Conservation (phyloP, 2,329 filamentous ascomycete species). For the Cordyceps cateniannulata region DNA sequence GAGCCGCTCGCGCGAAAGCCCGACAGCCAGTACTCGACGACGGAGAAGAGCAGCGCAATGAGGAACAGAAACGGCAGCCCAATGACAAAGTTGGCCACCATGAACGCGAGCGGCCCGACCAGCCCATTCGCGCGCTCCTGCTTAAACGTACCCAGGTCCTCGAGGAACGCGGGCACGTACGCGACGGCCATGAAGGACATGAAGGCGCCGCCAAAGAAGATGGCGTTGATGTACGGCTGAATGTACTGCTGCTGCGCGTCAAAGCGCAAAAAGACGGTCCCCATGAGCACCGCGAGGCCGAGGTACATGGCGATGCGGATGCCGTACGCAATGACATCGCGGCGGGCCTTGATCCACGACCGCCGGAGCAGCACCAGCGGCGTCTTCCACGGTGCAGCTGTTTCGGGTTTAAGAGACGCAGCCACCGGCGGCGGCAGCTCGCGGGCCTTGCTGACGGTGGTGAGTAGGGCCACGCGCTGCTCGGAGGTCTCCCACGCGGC, state of each 20-base stretch:
- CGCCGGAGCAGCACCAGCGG: constrained; percentile 66
- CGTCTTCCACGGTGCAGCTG: too few species aligned
- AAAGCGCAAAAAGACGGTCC: constrained; percentile 77
- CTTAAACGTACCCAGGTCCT: constrained; percentile 65
- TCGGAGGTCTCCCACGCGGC: constrained; percentile 26
- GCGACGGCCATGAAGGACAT: constrained; percentile 80
- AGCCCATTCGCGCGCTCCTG: constrained; percentile 80
- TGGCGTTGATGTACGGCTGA: constrained; percentile 74
- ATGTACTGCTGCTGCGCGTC: constrained; percentile 64
- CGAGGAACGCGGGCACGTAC: constrained; percentile 77
- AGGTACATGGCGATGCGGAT: constrained; percentile 76
- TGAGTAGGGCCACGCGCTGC: too few species aligned
- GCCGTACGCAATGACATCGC: constrained; percentile 77
- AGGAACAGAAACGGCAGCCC: constrained; percentile 76
- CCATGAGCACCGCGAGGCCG: constrained; percentile 76
- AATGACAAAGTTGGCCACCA: constrained; percentile 74
- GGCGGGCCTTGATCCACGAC: constrained; percentile 75
- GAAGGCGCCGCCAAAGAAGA: constrained; percentile 69
- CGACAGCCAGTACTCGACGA: constrained; percentile 72
- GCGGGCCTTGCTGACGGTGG: too few species aligned
- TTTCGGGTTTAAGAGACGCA: too few species aligned
- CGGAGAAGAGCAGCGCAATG: constrained; percentile 68
- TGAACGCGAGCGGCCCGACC: constrained; percentile 66
- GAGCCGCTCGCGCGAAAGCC: constrained; percentile 61
- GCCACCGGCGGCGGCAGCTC: too few species aligned